These are phyloP conservation scores for Grammothele lineata DNA, from an alignment of 768 basidiomycete species.

Conservation along the genomic window DNA sequence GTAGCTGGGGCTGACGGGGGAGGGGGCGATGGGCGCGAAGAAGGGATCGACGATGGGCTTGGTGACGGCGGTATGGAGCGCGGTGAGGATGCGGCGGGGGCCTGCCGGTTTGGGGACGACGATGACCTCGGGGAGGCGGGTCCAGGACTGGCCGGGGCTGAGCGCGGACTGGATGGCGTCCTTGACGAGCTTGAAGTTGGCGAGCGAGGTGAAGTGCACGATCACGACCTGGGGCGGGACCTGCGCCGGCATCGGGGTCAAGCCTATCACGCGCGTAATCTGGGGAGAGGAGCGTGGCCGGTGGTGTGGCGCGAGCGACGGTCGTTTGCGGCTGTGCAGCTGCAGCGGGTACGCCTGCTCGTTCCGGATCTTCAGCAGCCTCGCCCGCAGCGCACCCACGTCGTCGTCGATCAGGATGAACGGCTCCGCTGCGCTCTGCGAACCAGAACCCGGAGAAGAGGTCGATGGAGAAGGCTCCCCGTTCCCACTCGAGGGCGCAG, in stretches of 20 bases:
- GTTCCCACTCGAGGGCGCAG: background rate
- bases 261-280: slow-evolving; percentile 53
- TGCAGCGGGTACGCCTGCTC: slow-evolving; percentile 45
- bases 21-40: slow-evolving; percentile 92
- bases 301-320: slow-evolving; percentile 62
- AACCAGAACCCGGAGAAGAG: slow-evolving; percentile 6
- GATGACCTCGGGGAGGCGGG: slow-evolving; percentile 80
- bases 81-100: slow-evolving; percentile 88
- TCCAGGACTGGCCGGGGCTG: slow-evolving; percentile 40
- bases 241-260: slow-evolving; percentile 27
- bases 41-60: slow-evolving; percentile 87
- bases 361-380: slow-evolving; percentile 62
- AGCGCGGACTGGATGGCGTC: slow-evolving; percentile 76
- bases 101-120: slow-evolving; percentile 97
- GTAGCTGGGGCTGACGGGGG: slow-evolving; percentile 74
- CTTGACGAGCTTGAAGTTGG: slow-evolving; percentile 85
- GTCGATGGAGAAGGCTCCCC: slow-evolving; percentile 2
- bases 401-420: slow-evolving; percentile 95
- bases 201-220: slow-evolving; percentile 87
- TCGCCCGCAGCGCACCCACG: slow-evolving; percentile 70
- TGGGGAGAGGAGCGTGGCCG: slow-evolving; percentile 80
- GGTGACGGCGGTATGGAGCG: slow-evolving; percentile 84
- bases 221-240: slow-evolving; percentile 47
- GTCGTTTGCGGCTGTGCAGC: slow-evolving; percentile 51
- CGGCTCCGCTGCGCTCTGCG: slow-evolving; percentile 28